Base-by-base conservation (phyloP, 768 basidiomycete genomes). In the Rhodotorula toruloides region DNA sequence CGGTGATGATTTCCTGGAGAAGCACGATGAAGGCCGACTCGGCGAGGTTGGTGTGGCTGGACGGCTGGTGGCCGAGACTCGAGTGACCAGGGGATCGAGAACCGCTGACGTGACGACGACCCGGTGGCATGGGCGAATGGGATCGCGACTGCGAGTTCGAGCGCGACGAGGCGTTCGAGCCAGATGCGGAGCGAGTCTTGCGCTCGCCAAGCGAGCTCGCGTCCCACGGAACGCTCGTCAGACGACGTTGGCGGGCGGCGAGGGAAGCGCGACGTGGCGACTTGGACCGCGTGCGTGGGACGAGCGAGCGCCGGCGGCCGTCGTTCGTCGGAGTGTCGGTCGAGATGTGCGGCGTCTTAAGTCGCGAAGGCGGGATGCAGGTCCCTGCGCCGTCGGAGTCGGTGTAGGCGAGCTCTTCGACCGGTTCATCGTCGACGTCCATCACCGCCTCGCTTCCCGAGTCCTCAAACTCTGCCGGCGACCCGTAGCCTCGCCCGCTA, bases 111-210 rank as follows among this genome's bases (percentile, higher is more conserved):
- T 59, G 59, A 0, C 53, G 56, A 10, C 55, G 60, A 12, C 48
- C 57, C 5, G 70, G 67, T 8, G 63, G 69, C 44, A 86, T 84
- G 16, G 91, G 91, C 58, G 96, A 82, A 2, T 92, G 93, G 0
- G 96, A 97, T 47, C 92, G 85, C 10, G 94, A 98, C 52, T 93
- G 87, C 60, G 94, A 97, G 27, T 89, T 91, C 14, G 92, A 96
- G 40, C 94, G 88, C 29, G 94, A 98, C 75, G 63, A 67, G 37
- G 39, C 53, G 58, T 42, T 58, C 21, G 71, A 72, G 3, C 56
- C 65, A 32, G 40, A 22, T 17, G 44, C 39, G 4, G 63, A 65
- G n/a, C 53, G 58, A 36, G 63, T n/a, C 37, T 42, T 27, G 2
- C 49, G 46, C 4, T 58, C 60, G 36, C 67, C 54, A 6, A 37